These are phyloP conservation scores for Aspergillus bombycis DNA, from an alignment of 2,329 filamentous ascomycete species.

Conservation along the genomic window DNA sequence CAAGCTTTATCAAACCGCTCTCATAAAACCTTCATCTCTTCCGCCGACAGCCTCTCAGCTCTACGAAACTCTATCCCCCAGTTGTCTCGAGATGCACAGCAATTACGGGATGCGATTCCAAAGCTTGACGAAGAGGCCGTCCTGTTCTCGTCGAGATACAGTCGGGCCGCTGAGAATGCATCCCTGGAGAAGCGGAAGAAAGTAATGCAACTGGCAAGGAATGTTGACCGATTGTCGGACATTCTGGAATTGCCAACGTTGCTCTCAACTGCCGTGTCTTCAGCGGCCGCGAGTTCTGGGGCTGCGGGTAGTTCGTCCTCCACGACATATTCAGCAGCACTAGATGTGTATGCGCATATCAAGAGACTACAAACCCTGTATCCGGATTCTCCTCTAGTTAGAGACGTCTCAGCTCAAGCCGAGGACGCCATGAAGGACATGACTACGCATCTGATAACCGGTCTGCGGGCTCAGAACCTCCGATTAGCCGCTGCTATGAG, in stretches of 20 bases:
- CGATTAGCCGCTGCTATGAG: conserved; percentile 90
- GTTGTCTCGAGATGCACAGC: conserved; percentile 66
- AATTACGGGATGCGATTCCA: conserved; percentile 73
- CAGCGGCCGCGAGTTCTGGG: conserved; percentile 43
- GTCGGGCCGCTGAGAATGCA: conserved; percentile 69
- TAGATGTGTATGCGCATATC: conserved; percentile 94
- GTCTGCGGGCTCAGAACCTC: conserved; percentile 74
- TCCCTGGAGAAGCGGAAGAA: conserved; percentile 74
- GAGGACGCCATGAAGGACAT: conserved; percentile 87
- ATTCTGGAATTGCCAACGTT: conserved; percentile 87
- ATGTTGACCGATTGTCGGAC: conserved; percentile 86
- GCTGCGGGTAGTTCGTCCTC: conserved; percentile 50
- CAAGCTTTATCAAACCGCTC: conserved; percentile 89
- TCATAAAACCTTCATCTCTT: conserved; percentile 80
- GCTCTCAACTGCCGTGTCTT: conserved; percentile 71
- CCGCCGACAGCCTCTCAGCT: conserved; percentile 74
- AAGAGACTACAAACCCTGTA: conserved; percentile 82
- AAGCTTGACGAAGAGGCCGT: conserved; percentile 77
- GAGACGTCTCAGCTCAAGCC: conserved; percentile 73
- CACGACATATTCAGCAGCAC: conserved; percentile 81
- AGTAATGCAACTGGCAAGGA: conserved; percentile 78
- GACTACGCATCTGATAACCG: conserved; percentile 78
- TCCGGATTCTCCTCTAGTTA: conserved; percentile 74
- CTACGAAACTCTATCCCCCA: conserved; percentile 72
- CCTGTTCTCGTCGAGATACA: conserved; percentile 80